Evolutionary conservation across 2,329 filamentous ascomycete genomes (phyloP).

Genomic region (Dendrostoma leiphaemia): DNA sequence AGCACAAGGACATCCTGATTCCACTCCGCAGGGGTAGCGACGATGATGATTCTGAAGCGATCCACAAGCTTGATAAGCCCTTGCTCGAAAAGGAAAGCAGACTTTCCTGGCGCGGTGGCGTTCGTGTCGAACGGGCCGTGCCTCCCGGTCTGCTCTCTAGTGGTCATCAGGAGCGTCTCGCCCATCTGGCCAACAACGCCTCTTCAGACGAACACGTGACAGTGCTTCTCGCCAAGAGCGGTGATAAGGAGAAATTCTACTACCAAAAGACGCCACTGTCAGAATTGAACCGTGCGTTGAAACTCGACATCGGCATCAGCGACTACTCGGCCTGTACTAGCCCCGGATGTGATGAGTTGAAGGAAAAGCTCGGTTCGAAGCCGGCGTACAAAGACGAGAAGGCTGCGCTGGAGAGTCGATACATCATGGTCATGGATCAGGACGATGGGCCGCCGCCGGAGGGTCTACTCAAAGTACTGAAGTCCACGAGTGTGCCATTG

Average conservation of each 20-base stretch:
- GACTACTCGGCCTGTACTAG: constrained; percentile 56
- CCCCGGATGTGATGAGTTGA: constrained; percentile 46
- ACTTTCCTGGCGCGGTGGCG: constrained; percentile 74
- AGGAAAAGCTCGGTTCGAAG: constrained; percentile 47
- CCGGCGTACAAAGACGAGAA: constrained; percentile 41
- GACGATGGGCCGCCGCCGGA: constrained; percentile 64
- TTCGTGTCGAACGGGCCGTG: constrained; percentile 49
- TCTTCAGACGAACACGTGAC: constrained; percentile 46
- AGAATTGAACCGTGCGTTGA: constrained; percentile 52
- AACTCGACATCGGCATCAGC: constrained; percentile 58
- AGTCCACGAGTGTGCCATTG: constrained; percentile 66
- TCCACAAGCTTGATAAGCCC: constrained; percentile 34
- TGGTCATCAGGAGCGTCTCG: constrained; percentile 67
- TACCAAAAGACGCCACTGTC: constrained; percentile 54
- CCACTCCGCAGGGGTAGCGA: constrained; percentile 48
- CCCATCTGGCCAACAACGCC: constrained; percentile 65
- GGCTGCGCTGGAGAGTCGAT: constrained; percentile 62
- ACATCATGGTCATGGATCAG: constrained; percentile 70
- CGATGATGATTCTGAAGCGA: constrained; percentile 43
- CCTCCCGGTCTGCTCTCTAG: constrained; percentile 57
- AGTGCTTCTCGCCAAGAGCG: constrained; percentile 52
- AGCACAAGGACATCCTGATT: constrained; percentile 75
- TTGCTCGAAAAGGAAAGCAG: constrained; percentile 63
- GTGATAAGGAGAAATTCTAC: constrained; percentile 40
- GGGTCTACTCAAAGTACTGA: constrained; percentile 60